These are phyloP conservation scores for Podospora pseudocomata DNA, from an alignment of 495 filamentous ascomycete species.

Conservation along the genomic window DNA sequence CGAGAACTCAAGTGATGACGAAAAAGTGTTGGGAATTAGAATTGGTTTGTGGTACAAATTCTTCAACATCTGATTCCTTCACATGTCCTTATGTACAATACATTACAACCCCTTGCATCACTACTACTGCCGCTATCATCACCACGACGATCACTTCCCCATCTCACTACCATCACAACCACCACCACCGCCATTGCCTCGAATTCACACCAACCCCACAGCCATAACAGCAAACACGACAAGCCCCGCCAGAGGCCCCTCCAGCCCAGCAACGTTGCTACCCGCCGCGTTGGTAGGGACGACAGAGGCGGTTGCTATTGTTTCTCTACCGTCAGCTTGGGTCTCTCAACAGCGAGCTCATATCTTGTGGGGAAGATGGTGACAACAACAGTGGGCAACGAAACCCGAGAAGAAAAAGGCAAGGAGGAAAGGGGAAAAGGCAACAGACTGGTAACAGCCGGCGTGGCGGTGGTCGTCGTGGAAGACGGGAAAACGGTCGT, in stretches of 20 bases:
- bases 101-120: not conserved
- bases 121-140: too few species aligned
- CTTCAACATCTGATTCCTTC: too few species aligned
- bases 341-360: not conserved
- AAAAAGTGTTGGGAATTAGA: too few species aligned
- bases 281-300: constrained; percentile 4
- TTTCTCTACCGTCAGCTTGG: not conserved
- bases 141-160: not conserved
- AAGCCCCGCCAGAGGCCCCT: constrained; percentile 11
- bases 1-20: too few species aligned
- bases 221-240: constrained; percentile 13
- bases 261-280: not conserved
- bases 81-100: not conserved
- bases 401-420: too few species aligned
- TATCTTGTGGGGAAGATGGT: not conserved
- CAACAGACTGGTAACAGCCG: constrained; percentile 2
- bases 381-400: not conserved
- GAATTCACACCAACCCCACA: constrained; percentile 17
- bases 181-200: not conserved
- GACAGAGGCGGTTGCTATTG: constrained; percentile 6
- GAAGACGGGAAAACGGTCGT: not conserved
- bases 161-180: not conserved
- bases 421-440: not conserved
- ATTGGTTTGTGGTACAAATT: too few species aligned
- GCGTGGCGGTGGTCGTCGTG: constrained; percentile 8